These are phyloP conservation scores for Colletotrichum theobromicola DNA, from an alignment of 2,329 filamentous ascomycete species.

Conservation along the genomic window DNA sequence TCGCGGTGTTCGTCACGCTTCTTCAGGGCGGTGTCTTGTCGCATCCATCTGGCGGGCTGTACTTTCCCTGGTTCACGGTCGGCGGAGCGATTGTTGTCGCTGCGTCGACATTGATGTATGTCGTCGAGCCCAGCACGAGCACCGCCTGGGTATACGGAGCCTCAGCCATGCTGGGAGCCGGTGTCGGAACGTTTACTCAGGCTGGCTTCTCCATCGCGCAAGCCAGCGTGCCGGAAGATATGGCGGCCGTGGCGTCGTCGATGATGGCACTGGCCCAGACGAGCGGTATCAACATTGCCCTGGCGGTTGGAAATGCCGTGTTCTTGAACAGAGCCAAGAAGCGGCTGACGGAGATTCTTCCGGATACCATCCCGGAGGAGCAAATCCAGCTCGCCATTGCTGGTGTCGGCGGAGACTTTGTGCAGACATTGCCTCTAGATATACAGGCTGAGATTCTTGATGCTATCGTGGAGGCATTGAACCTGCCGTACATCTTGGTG, in stretches of 20 bases:
- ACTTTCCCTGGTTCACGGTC: constrained; percentile 44
- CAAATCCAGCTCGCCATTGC: constrained; percentile 29
- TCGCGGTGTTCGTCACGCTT: constrained; percentile 34
- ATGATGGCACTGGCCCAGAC: constrained; percentile 11
- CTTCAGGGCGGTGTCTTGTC: constrained; percentile 25
- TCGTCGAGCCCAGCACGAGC: constrained; percentile 26
- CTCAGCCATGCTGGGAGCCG: constrained; percentile 43
- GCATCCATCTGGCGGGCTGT: constrained; percentile 28
- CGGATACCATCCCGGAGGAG: constrained; percentile 24
- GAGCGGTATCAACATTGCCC: constrained; percentile 16
- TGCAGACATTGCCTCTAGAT: constrained; percentile 12
- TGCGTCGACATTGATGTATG: constrained; percentile 39
- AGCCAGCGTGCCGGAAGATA: background rate
- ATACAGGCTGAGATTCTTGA: constrained; percentile 24
- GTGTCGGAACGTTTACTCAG: constrained; percentile 37
- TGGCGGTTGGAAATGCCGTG: constrained; percentile 23
- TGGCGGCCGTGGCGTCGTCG: background rate
- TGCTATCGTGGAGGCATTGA: constrained; percentile 28
- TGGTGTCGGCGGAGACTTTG: constrained; percentile 15
- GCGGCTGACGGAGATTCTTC: constrained; percentile 27
- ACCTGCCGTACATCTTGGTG: constrained; percentile 26
- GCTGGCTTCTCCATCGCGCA: constrained; percentile 30
- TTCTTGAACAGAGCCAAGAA: constrained; percentile 35
- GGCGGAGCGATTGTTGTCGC: constrained; percentile 37
- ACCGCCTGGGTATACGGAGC: constrained; percentile 34